Evolutionary conservation across 2,329 filamentous ascomycete species (phyloP).

Genomic region (Penicillium sp.): DNA sequence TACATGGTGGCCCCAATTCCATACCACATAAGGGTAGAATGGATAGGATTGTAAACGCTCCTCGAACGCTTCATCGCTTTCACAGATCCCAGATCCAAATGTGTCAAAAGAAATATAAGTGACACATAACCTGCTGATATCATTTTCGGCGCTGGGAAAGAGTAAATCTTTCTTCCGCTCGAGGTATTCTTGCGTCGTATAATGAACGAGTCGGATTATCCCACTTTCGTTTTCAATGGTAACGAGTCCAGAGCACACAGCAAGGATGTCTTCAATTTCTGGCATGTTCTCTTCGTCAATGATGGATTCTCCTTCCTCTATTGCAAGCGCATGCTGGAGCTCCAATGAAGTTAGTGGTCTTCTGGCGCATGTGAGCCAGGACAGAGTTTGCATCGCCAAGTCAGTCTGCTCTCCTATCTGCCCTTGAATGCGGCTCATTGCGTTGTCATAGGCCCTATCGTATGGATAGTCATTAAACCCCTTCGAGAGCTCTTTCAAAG

Average conservation of each 20-base stretch:
- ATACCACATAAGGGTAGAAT: neutral
- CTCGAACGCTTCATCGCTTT: neutral
- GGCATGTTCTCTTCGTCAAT: conserved; percentile 42
- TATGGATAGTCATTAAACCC: conserved; percentile 31
- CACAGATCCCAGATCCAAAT: neutral
- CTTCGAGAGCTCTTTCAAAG: conserved; percentile 33
- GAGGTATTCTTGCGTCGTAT: conserved; percentile 38
- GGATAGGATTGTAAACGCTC: neutral
- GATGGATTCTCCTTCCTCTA: conserved; percentile 27
- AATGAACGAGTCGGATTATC: conserved; percentile 37
- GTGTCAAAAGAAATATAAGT: neutral
- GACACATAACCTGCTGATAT: neutral
- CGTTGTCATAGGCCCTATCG: conserved; percentile 43
- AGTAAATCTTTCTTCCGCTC: conserved; percentile 8
- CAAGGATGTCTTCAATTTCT: conserved; percentile 24
- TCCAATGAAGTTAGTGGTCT: conserved; percentile 38
- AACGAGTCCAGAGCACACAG: conserved; percentile 37
- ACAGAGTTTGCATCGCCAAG: conserved; percentile 42
- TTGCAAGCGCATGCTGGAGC: conserved; percentile 47
- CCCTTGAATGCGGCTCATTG: conserved; percentile 46
- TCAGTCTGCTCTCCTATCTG: conserved; percentile 35
- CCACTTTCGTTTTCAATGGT: conserved; percentile 31
- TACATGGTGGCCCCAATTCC: neutral
- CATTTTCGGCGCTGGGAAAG: conserved; percentile 5
- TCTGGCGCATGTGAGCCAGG: conserved; percentile 45